These are phyloP conservation scores for Pyrus hybrid DNA, from an alignment of 331 rosid species.

Conservation along the genomic window DNA sequence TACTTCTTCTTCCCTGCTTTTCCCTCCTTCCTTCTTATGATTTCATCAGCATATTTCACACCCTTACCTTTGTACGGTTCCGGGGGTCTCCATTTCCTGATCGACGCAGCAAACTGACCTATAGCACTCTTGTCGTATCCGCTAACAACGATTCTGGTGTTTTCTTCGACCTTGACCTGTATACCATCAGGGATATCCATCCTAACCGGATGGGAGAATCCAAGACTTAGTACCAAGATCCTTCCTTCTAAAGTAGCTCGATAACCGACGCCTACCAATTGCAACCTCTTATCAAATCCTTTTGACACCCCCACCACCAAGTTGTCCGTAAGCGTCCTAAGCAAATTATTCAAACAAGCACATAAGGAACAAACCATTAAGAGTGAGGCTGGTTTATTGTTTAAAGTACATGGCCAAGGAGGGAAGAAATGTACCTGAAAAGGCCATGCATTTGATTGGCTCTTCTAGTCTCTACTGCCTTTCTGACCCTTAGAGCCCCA, in stretches of 20 bases:
- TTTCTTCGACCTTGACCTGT: constrained; percentile 85
- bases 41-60: constrained; percentile 95
- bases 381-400: not conserved
- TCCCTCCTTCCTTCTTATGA: constrained; percentile 91
- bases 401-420: not conserved
- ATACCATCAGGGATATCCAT: constrained; percentile 80
- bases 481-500: constrained; percentile 49
- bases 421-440: constrained; percentile 58
- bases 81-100: constrained; percentile 97
- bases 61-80: constrained; percentile 99
- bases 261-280: constrained; percentile 94
- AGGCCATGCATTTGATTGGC: constrained; percentile 99
- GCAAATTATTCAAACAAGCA: constrained; percentile 10
- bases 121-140: constrained; percentile 83
- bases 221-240: constrained; percentile 78
- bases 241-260: constrained; percentile 84
- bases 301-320: constrained; percentile 89
- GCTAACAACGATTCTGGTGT: constrained; percentile 73
- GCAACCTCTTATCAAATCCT: constrained; percentile 95
- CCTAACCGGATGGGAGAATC: constrained; percentile 96
- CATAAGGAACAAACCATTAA: not conserved
- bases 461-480: constrained; percentile 81
- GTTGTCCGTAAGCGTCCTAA: constrained; percentile 95
- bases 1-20: constrained; percentile 95
- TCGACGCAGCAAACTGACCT: constrained; percentile 96